These are phyloP conservation scores for Haplosporangium gracile DNA, from an alignment of 192 early-diverging fungal genomes.

Conservation along the genomic window DNA sequence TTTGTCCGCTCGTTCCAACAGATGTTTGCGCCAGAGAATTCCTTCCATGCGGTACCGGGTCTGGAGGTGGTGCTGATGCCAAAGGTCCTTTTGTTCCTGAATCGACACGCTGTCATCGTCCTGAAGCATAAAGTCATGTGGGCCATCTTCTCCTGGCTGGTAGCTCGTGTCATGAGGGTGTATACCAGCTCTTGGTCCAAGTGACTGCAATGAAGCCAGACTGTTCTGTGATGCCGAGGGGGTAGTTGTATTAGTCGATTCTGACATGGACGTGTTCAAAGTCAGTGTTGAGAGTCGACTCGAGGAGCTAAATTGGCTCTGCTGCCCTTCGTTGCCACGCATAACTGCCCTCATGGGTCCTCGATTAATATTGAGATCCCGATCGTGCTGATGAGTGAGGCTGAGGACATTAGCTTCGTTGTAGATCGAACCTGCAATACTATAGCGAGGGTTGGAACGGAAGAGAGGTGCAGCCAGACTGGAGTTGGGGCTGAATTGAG, in stretches of 20 bases:
- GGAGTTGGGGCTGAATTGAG: conserved; percentile 13
- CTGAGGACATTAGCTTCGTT: conserved; percentile 11
- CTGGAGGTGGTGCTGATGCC: conserved; percentile 31
- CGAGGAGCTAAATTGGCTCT: conserved; percentile 28
- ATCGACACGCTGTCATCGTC: neutral
- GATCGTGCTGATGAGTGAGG: neutral
- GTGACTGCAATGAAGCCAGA: conserved; percentile 28
- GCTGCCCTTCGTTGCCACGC: conserved; percentile 5
- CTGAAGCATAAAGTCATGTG: neutral
- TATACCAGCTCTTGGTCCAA: neutral
- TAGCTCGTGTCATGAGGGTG: neutral
- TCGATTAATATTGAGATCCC: neutral
- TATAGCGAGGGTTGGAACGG: conserved; percentile 5
- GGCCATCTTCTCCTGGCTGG: conserved; percentile 1
- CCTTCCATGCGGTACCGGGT: conserved; percentile 73
- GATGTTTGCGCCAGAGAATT: conserved; percentile 90
- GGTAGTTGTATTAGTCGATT: conserved; percentile 17
- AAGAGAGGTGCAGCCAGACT: neutral
- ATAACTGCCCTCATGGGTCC: neutral
- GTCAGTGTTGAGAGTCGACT: conserved; percentile 32
- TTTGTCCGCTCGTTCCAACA: conserved; percentile 79
- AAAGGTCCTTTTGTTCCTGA: conserved; percentile 6
- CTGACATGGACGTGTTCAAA: conserved; percentile 16
- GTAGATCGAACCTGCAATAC: conserved; percentile 12
- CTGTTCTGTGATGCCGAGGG: conserved; percentile 43